Conservation (phyloP, 768 basidiomycete genomes). For the Russula foetens region DNA sequence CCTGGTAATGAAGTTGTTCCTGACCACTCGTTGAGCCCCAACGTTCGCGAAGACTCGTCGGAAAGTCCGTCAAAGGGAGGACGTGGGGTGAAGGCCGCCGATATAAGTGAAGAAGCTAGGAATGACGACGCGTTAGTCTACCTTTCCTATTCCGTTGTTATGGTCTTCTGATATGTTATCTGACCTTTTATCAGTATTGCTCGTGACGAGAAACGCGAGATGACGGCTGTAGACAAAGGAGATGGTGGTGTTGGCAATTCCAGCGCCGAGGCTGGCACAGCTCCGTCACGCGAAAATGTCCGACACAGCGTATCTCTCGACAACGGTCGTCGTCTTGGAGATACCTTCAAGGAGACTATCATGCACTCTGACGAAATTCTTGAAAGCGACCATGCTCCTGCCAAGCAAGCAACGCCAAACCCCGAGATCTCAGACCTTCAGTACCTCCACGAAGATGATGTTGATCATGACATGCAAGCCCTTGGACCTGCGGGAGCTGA, state of each 20-base stretch:
- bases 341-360: conserved; percentile 72
- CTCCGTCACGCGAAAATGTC: conserved; percentile 31
- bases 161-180: background rate
- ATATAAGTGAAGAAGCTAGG: conserved; percentile 2
- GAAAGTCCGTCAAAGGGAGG: conserved; percentile 7
- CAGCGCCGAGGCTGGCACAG: conserved; percentile 40
- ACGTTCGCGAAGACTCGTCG: background rate
- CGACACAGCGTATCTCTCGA: conserved; percentile 26
- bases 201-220: background rate
- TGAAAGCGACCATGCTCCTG: conserved; percentile 31
- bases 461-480: conserved; percentile 73
- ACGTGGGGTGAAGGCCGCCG: conserved; percentile 1
- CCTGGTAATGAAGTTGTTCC: conserved; percentile 9
- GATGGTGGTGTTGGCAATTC: conserved; percentile 27
- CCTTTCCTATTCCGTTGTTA: background rate
- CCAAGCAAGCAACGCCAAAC: conserved; percentile 27
- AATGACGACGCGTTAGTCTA: conserved; percentile 2
- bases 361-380: conserved; percentile 82
- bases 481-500: conserved; percentile 83
- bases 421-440: conserved; percentile 53
- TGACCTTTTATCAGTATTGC: background rate
- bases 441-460: conserved; percentile 65
- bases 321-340: conserved; percentile 73
- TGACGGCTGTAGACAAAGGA: conserved; percentile 1
- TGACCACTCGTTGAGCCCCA: background rate